Evolutionary conservation across 148 eudicot species (phyloP).

Genomic region (Hydrangea macrophylla): DNA sequence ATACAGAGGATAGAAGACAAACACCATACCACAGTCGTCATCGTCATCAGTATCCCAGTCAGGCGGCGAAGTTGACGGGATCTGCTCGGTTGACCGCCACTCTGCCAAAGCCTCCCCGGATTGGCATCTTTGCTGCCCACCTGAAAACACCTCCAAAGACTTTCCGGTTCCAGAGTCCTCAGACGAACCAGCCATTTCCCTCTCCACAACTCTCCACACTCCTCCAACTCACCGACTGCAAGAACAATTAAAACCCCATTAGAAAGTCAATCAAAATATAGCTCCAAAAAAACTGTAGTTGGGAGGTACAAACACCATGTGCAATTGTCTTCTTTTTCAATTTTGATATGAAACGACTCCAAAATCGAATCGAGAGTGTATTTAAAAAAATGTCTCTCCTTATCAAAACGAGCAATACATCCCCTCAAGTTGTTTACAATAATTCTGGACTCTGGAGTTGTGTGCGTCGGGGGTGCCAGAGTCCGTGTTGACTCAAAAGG

Average conservation of each 20-base stretch:
- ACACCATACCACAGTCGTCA: slow-evolving; percentile 52
- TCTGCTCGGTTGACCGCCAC: slow-evolving; percentile 85
- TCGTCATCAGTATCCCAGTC: slow-evolving; percentile 91
- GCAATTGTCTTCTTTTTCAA: background rate
- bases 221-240: slow-evolving; percentile 41
- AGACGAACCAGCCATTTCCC: slow-evolving; percentile 61
- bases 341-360: background rate
- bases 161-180: slow-evolving; percentile 65
- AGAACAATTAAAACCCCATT: slow-evolving; percentile 3
- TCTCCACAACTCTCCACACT: slow-evolving; percentile 30
- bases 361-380: background rate
- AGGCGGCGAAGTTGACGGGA: slow-evolving; percentile 87
- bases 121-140: slow-evolving; percentile 54
- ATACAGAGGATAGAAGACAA: background rate
- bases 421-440: background rate
- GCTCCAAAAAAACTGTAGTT: background rate
- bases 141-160: slow-evolving; percentile 48
- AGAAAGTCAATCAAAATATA: background rate
- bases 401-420: slow-evolving; percentile 4
- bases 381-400: background rate
- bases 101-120: slow-evolving; percentile 73
- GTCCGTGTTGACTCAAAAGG: no score
- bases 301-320: background rate
- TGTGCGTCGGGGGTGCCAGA: no score
- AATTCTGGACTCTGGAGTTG: no score